Base-by-base conservation (phyloP, 805 yeast species). In the Scheffersomyces stipitis region DNA sequence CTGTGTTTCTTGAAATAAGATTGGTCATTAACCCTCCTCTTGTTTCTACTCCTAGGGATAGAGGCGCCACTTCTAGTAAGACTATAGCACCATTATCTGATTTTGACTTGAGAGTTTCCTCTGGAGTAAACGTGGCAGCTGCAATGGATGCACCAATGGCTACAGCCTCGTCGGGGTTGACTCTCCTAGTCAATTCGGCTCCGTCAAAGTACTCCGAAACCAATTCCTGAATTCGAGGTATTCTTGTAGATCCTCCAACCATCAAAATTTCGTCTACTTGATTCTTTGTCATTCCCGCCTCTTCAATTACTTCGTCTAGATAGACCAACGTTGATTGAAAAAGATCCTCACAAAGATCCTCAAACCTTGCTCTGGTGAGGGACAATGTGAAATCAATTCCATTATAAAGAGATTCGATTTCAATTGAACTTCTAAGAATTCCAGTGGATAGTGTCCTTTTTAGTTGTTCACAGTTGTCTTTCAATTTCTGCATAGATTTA, bases 41-140 rank as follows among this genome's bases (percentile, higher is more conserved):
- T 88, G 91, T 84, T 90, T 90, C 97, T 71, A 90, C 95, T 86
- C 98, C 98, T 66, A 90, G 80, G 54, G 97, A 88, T 66, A 90
- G 82, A 69, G 98, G 98, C 62, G 89, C 89, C 59, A 90, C 96
- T 77, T 89, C 97, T 71, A 90, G 81, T 68, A 89, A 80, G 59
- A 90, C 81, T 67, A 89, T 80, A 89, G 80, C 59, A 89, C 81
- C 67, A 89, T 80, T 74, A 88, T 96, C n/a, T n/a, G n/a, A n/a
- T 75, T 88, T 86, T 69, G 96, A 76, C 73, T 89, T 96, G 75
- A 88, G 86, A 69, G 96, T 75, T 96, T 20, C 24, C 9, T 7
- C 7, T 7, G 24, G 24, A 20, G 10, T 10, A 20, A 7, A 20
- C 9, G 24, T 95, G 64, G 96, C 96, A 78, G 95, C 96, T 78